phyloP scores from a whole-genome alignment of 352 stramenopile species.

The Hyaloperonospora brassicae region DNA sequence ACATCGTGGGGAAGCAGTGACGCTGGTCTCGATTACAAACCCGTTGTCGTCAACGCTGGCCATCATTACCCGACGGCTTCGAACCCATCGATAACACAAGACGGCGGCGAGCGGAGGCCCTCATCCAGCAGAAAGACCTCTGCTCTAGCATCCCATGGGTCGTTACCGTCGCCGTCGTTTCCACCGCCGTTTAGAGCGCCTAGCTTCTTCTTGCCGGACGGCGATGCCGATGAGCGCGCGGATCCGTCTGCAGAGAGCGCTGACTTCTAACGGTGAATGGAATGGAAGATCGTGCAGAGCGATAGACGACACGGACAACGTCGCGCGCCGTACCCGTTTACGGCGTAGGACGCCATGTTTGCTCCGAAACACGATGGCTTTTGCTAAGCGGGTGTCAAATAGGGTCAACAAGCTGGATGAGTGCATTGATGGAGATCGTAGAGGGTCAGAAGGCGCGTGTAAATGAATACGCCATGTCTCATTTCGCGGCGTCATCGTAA shows the following conservation, averaged over 20 bases:
- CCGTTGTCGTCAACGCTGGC: slow-evolving; percentile 35
- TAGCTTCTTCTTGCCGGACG: slow-evolving; percentile 50
- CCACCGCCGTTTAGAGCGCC: slow-evolving; percentile 32
- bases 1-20: slow-evolving; percentile 50
- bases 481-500: slow-evolving; percentile 3
- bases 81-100: slow-evolving; percentile 11
- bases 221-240: slow-evolving; percentile 23
- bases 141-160: slow-evolving; percentile 12
- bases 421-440: slow-evolving; percentile 1
- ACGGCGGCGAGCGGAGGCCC: slow-evolving; percentile 13
- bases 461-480: slow-evolving; percentile 23
- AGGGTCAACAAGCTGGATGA: no score
- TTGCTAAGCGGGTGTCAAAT: no score
- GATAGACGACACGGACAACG: not conserved
- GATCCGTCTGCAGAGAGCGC: slow-evolving; percentile 46
- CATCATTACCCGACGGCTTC: slow-evolving; percentile 26
- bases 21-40: slow-evolving; percentile 45
- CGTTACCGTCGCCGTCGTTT: slow-evolving; percentile 13
- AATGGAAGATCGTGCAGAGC: slow-evolving; percentile 1
- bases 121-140: slow-evolving; percentile 14
- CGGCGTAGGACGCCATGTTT: no score
- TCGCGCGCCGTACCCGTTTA: not conserved
- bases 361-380: no score
- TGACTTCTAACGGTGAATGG: slow-evolving; percentile 46
- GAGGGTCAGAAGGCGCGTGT: slow-evolving; percentile 10